Evolutionary conservation across 805 yeast genomes (phyloP), one percentile per base, ranked within the genome.

Genomic region (Ogataea philodendri): DNA sequence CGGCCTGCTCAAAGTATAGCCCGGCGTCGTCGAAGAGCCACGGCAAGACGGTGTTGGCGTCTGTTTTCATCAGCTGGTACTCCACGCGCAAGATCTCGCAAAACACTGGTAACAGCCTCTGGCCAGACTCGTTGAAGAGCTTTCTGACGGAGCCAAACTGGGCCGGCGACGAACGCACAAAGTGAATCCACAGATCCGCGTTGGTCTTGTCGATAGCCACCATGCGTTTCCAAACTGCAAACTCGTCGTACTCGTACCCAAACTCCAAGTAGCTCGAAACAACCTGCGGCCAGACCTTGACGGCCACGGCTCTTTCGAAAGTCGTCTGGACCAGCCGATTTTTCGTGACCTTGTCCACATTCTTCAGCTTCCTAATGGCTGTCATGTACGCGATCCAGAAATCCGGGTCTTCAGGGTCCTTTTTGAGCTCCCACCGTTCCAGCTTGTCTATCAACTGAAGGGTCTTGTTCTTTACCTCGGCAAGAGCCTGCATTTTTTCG

Each of bases 401-500:
- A 16, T 42, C 35, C 2, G 57, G 48, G 9, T 41, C 26, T 31
- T 32, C 5, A 31, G 21, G 5, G 15, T 3, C 13, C 65, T 16
- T 19, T 30, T 18, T 49, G 8, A 26, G 17, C 19, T 70, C 75
- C 50, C 54, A 52, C 13, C 37, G 40, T 31, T 72, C 79, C 26
- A 62, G 53, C 10, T 46, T 45, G 9, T 41, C 42, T 11, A 54
- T 46, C 23, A 63, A 47, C 9, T 52, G 44, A 32, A 55, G 59
- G 0, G 74, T 62, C 9, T 41, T 35, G 5, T 53, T 44, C 37
- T 62, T 60, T 0, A 62, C 34, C 17, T 51, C 54, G 27, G 60
- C 60, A 1, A 72, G 74, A 0, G 33, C n/a, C 5, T 45, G 35
- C 69, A 76, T 65, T 15, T 55, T 52, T 0, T 33, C 23, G 1